Evolutionary conservation across 805 yeast genomes (phyloP).

Genomic region (Candida pseudofarinosa): DNA sequence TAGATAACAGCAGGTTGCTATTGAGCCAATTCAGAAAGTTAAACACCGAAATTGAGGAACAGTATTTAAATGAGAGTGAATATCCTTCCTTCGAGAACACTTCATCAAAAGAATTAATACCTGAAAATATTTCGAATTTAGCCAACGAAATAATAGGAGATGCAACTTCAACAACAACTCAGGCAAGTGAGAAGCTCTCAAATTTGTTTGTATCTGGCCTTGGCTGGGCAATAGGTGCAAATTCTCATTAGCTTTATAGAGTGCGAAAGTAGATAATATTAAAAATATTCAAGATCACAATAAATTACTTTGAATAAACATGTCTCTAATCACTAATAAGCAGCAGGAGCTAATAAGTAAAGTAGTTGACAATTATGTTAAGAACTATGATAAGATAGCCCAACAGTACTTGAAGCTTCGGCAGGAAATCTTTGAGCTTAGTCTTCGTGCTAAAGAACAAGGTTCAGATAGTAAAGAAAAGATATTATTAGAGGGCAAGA

Average conservation of each 20-base stretch:
- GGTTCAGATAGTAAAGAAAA: conserved; percentile 1
- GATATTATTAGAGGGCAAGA: conserved; percentile 6
- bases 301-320: conserved; percentile 3
- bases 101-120: conserved; percentile 12
- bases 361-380: conserved; percentile 24
- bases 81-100: conserved; percentile 1
- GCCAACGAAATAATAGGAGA: conserved; percentile 28
- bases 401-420: conserved; percentile 30
- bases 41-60: conserved; percentile 30
- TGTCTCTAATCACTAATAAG: conserved; percentile 26
- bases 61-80: conserved; percentile 5
- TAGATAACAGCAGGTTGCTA: conserved; percentile 51
- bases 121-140: conserved; percentile 12
- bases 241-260: conserved; percentile 7
- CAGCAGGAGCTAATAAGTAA: conserved; percentile 33
- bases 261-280: not conserved
- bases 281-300: not conserved
- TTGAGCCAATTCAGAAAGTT: conserved; percentile 61
- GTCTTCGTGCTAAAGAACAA: conserved; percentile 2
- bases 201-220: conserved; percentile 50
- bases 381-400: conserved; percentile 29
- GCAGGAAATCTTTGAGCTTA: conserved; percentile 23
- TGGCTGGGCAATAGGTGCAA: conserved; percentile 65
- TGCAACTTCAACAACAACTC: conserved; percentile 27
- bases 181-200: conserved; percentile 45